These are phyloP conservation scores for Alternaria viburni DNA, from an alignment of 2,329 filamentous ascomycete species.

Conservation along the genomic window DNA sequence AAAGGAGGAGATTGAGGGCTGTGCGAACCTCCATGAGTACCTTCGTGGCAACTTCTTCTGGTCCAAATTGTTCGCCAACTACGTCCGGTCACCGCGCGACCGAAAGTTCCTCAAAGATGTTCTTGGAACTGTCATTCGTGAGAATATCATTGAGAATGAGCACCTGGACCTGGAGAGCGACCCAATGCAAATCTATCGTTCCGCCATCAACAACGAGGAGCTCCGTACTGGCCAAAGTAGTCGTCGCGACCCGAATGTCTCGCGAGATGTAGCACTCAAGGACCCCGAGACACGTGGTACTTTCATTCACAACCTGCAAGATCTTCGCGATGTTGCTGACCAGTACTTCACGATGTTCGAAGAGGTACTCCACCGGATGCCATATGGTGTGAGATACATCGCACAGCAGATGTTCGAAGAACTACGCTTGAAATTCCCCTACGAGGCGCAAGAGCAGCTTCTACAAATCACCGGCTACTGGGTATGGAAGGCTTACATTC, in stretches of 20 bases:
- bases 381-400: constrained; percentile 89
- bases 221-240: constrained; percentile 87
- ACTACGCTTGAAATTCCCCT: constrained; percentile 76
- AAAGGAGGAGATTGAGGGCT: constrained; percentile 81
- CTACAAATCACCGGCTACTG: constrained; percentile 87
- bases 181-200: constrained; percentile 94
- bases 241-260: constrained; percentile 79
- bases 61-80: constrained; percentile 83
- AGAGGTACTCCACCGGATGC: constrained; percentile 84
- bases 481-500: constrained; percentile 93
- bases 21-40: constrained; percentile 79
- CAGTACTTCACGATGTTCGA: constrained; percentile 85
- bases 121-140: constrained; percentile 81
- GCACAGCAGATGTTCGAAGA: constrained; percentile 84
- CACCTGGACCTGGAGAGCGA: constrained; percentile 94
- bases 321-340: constrained; percentile 91
- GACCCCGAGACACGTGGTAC: constrained; percentile 90
- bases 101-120: constrained; percentile 90
- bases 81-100: constrained; percentile 88
- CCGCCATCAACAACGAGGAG: constrained; percentile 96
- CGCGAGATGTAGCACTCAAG: constrained; percentile 91
- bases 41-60: constrained; percentile 91
- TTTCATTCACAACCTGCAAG: constrained; percentile 93
- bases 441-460: constrained; percentile 77
- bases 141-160: constrained; percentile 92